Percentiles rank a stretch among this genome's conserved stretches.
Evolutionary conservation across 805 yeast genomes (phyloP).

Genomic region (Wickerhamiella alocasiicola): DNA sequence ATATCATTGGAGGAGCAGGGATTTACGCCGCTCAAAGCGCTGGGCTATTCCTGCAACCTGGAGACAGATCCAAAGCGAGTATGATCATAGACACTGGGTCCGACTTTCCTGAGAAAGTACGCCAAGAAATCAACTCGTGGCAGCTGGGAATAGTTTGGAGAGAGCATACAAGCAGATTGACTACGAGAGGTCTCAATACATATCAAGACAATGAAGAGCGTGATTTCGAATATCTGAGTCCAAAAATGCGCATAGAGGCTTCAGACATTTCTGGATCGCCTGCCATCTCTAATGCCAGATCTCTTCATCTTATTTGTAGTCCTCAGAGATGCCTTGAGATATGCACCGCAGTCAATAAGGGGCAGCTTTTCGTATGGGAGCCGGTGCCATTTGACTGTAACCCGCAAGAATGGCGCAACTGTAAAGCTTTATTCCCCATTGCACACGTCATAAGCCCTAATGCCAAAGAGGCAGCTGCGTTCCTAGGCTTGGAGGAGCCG

Average conservation of each 20-base stretch:
- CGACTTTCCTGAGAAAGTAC: constrained; percentile 51
- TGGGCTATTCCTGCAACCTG: constrained; percentile 35
- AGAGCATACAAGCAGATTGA: constrained; percentile 37
- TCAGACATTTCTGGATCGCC: constrained; percentile 37
- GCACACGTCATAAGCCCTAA: constrained; percentile 70
- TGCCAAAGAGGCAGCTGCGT: constrained; percentile 64
- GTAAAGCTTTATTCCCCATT: constrained; percentile 30
- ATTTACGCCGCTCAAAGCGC: constrained; percentile 70
- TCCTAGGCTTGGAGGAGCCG: constrained; percentile 40
- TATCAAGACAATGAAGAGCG: constrained; percentile 54
- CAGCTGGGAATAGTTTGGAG: constrained; percentile 47
- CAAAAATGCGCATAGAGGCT: constrained; percentile 47
- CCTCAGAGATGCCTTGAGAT: constrained; percentile 47
- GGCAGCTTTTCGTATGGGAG: constrained; percentile 58
- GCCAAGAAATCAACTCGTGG: constrained; percentile 44
- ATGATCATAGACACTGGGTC: constrained; percentile 70
- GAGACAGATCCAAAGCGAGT: constrained; percentile 32
- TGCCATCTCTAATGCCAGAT: constrained; percentile 30
- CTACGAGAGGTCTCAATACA: constrained; percentile 72
- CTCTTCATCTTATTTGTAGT: constrained; percentile 66
- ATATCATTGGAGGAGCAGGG: constrained; percentile 86
- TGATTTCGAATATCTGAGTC: constrained; percentile 47
- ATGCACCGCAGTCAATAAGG: constrained; percentile 3
- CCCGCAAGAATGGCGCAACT: constrained; percentile 33
- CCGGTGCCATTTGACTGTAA: constrained; percentile 71